Base-by-base conservation (phyloP, 441 rosid genomes). In the Kokia cookei region DNA sequence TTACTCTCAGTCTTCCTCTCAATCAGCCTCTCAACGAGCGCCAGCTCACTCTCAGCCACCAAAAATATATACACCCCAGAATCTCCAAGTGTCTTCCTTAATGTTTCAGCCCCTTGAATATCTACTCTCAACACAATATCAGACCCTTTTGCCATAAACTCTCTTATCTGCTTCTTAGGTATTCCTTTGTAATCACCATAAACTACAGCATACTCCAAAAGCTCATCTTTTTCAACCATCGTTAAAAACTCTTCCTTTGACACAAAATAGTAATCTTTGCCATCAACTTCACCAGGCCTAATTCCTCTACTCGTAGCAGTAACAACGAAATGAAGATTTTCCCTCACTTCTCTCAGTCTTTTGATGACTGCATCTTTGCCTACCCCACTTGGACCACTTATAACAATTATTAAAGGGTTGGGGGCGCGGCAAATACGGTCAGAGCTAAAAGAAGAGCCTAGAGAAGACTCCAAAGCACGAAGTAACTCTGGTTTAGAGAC, bases 121-220 rank as follows among this genome's bases (percentile, higher is more conserved):
- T 91, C 98, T 2, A 94, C 98, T 80, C 97, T 87, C 85, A 92
- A 81, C 27, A 93, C 89, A 22, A 92, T 83, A 76, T 94, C 97
- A 35, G 70, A 73, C 69, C 96, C 94, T 78, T 83, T 88, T 0
- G 77, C 89, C 94, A 91, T 90, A 45, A 65, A 83, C 59, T 89
- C 90, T 51, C 87, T 83, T 43, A 89, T 89, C 57, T 89, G 86
- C 76, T 73, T 83, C 75, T 87, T 89, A 0, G 93, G 98, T 22
- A 94, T 84, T 48, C 98, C 98, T 73, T 94, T 92, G 69, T 92
- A 92, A 48, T 91, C 96, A 2, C 98, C 97, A 71, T 92, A 94
- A 0, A 92, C 96, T 29, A 92, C 78, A 0, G 98, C 98, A 74
- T 94, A 89, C 17, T 94, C 98, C 45, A 94, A 78, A 68, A 92